A percentile compares a stretch with the other conserved stretches of the same genome.
phyloP scores from a whole-genome alignment of 176 grass and related monocot species.

The Alloteropsis semialata region DNA sequence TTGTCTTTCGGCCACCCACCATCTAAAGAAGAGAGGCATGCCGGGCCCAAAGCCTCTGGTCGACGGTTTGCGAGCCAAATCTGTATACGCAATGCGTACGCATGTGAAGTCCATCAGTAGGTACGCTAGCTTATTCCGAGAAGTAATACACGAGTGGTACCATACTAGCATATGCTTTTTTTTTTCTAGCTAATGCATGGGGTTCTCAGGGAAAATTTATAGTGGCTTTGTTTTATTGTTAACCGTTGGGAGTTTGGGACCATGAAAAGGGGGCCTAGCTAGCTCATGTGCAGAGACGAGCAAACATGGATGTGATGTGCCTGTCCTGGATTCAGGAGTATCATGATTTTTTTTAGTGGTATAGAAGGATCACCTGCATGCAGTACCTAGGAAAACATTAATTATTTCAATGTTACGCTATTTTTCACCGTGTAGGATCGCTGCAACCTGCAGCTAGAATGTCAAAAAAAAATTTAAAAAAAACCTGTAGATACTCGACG shows the following conservation, averaged over 20 bases:
- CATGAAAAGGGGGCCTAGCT: background rate
- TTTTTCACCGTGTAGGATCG: too few species aligned
- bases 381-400: background rate
- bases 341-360: background rate
- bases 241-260: too few species aligned
- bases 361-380: too few species aligned
- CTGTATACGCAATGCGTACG: background rate
- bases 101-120: background rate
- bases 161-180: background rate
- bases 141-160: background rate
- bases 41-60: background rate
- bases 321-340: background rate
- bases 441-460: background rate
- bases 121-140: background rate
- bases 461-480: too few species aligned
- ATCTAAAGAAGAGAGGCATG: constrained; percentile 1
- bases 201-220: background rate
- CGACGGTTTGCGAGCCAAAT: background rate
- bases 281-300: background rate
- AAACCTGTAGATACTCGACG: too few species aligned
- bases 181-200: background rate
- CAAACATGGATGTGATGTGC: background rate
- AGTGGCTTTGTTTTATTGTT: background rate
- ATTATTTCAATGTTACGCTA: background rate
- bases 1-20: background rate